A percentile compares a stretch with the other conserved stretches of the same genome.
These are phyloP conservation scores for Leptodontidium sp. DNA, from an alignment of 2,329 filamentous ascomycete species.

Conservation along the genomic window DNA sequence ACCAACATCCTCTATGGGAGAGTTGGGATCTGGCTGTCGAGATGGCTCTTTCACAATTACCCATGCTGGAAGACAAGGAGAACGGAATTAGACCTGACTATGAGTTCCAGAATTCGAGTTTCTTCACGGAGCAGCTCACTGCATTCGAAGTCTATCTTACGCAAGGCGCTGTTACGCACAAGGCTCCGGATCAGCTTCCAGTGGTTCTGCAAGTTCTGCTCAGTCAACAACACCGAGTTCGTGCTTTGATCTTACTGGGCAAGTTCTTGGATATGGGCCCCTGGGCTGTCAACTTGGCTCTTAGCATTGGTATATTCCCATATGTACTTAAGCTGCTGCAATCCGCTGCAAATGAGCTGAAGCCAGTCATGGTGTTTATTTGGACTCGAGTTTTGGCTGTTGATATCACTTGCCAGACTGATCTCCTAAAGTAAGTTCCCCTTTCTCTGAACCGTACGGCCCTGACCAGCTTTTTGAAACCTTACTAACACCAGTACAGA, in stretches of 20 bases:
- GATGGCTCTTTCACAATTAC: slow-evolving; percentile 89
- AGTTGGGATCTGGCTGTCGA: slow-evolving; percentile 98
- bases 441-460: not conserved
- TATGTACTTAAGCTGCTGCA: slow-evolving; percentile 98
- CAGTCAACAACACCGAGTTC: slow-evolving; percentile 91
- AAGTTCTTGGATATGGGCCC: slow-evolving; percentile 95
- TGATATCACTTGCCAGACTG: slow-evolving; percentile 90
- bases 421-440: slow-evolving; percentile 75
- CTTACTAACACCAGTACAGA: slow-evolving; percentile 30
- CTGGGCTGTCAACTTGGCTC: slow-evolving; percentile 97
- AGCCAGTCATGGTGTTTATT: slow-evolving; percentile 99
- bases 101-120: slow-evolving; percentile 92
- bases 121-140: slow-evolving; percentile 96
- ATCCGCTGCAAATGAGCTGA: slow-evolving; percentile 91
- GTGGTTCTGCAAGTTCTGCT: slow-evolving; percentile 95
- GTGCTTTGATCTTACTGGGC: slow-evolving; percentile 89
- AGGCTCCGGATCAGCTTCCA: slow-evolving; percentile 91
- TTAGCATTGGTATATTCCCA: slow-evolving; percentile 98
- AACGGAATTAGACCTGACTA: slow-evolving; percentile 71
- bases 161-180: slow-evolving; percentile 83
- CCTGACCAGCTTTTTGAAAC: not conserved
- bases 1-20: slow-evolving; percentile 93
- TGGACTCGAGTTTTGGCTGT: slow-evolving; percentile 97
- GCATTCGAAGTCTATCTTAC: slow-evolving; percentile 96
- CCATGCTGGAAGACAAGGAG: slow-evolving; percentile 82